phyloP scores from a whole-genome alignment of 192 early-diverging fungal species.

The Radiomyces spectabilis region DNA sequence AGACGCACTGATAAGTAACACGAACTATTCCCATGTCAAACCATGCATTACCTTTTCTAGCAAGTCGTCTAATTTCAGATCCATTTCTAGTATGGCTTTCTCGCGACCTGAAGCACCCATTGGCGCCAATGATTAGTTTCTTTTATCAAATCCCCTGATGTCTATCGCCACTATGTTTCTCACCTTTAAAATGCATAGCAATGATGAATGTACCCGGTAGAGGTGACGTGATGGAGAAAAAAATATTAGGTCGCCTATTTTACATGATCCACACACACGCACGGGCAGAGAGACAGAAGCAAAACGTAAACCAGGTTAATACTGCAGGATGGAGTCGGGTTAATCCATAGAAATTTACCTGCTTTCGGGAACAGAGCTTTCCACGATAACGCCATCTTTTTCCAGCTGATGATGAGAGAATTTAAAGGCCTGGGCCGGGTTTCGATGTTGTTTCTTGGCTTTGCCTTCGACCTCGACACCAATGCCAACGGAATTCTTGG shows the following conservation, averaged over 20 bases:
- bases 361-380: constrained; percentile 87
- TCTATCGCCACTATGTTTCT: too few relatives aligned
- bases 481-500: constrained; percentile 49
- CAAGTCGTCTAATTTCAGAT: constrained; percentile 81
- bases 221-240: constrained; percentile 83
- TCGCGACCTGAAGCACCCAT: constrained; percentile 43
- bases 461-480: constrained; percentile 54
- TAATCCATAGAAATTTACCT: constrained; percentile 35
- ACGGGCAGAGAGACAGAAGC: not conserved
- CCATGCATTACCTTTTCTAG: constrained; percentile 52
- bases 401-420: constrained; percentile 80
- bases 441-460: constrained; percentile 33
- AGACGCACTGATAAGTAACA: too few relatives aligned
- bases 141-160: not conserved
- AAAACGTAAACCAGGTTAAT: not conserved
- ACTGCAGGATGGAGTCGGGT: not conserved
- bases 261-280: not conserved
- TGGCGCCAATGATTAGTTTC: not conserved
- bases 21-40: too few relatives aligned
- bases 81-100: constrained; percentile 92
- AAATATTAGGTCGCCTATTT: constrained; percentile 71
- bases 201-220: constrained; percentile 87
- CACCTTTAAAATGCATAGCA: constrained; percentile 79
- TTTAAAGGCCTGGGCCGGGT: constrained; percentile 53
- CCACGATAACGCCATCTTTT: constrained; percentile 86